A percentile compares a stretch with the other conserved stretches of the same genome.
Conservation (phyloP, 2,329 filamentous ascomycete genomes). For the Zasmidium citrigriseum region DNA sequence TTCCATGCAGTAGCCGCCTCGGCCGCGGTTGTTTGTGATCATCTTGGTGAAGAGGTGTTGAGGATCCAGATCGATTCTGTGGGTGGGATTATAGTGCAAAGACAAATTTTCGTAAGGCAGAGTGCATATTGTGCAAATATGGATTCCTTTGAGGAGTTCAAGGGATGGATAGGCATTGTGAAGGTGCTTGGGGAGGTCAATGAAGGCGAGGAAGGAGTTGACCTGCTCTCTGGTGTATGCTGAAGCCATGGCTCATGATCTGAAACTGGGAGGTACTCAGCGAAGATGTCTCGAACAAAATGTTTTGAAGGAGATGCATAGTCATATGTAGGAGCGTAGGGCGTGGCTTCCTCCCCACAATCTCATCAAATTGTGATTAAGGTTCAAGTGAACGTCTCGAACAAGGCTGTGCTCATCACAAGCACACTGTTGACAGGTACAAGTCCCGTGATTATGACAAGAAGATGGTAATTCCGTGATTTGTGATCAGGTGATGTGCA, state of each 20-base stretch:
- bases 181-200: conserved; percentile 10
- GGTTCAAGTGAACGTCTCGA: too few species aligned
- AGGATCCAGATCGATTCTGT: conserved; percentile 51
- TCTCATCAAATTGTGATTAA: too few species aligned
- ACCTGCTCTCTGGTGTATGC: conserved; percentile 2
- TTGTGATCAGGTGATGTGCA: background rate
- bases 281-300: too few species aligned
- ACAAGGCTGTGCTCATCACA: too few species aligned
- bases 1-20: conserved; percentile 64
- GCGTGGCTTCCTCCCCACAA: too few species aligned
- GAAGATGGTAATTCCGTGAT: too few species aligned
- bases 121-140: conserved; percentile 37
- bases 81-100: conserved; percentile 54
- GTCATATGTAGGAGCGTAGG: too few species aligned
- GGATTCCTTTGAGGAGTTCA: conserved; percentile 16
- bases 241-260: background rate
- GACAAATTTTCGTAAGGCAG: conserved; percentile 60
- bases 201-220: conserved; percentile 10
- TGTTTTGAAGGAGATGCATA: too few species aligned
- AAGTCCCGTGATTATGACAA: too few species aligned
- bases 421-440: too few species aligned
- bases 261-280: too few species aligned
- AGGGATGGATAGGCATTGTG: conserved; percentile 11
- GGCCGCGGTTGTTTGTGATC: conserved; percentile 38
- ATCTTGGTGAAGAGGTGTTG: conserved; percentile 55